Evolutionary conservation across 2,329 filamentous ascomycete species (phyloP).

Genomic region (Westerdykella ornata): DNA sequence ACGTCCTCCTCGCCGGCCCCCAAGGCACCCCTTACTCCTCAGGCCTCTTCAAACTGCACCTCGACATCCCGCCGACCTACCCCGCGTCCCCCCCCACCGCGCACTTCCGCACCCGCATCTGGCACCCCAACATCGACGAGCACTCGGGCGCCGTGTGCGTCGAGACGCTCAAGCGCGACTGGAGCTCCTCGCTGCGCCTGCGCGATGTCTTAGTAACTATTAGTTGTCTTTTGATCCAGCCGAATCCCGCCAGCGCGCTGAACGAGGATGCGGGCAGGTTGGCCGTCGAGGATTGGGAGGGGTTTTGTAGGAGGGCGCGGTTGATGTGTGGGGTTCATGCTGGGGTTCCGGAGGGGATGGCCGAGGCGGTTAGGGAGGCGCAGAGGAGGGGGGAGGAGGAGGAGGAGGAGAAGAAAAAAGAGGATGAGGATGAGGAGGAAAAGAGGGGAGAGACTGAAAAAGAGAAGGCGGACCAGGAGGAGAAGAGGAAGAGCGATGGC

Average conservation of each 20-base stretch:
- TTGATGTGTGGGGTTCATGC: slow-evolving; percentile 59
- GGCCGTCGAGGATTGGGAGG: slow-evolving; percentile 51
- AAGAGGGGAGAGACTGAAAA: slow-evolving; percentile 7
- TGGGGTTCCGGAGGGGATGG: slow-evolving; percentile 44
- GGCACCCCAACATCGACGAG: slow-evolving; percentile 60
- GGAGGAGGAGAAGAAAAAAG: slow-evolving; percentile 8
- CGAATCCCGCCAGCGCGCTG: slow-evolving; percentile 58
- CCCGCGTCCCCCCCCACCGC: slow-evolving; percentile 47
- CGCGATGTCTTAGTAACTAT: slow-evolving; percentile 55
- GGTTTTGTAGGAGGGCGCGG: slow-evolving; percentile 51
- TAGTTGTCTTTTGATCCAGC: slow-evolving; percentile 56
- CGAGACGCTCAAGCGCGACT: slow-evolving; percentile 59
- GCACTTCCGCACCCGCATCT: slow-evolving; percentile 55
- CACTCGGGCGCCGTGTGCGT: slow-evolving; percentile 57
- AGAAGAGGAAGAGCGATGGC: slow-evolving; percentile 2
- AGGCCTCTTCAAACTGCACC: slow-evolving; percentile 54
- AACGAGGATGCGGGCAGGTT: slow-evolving; percentile 56
- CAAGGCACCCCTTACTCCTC: slow-evolving; percentile 53
- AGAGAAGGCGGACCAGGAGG: slow-evolving; percentile 4
- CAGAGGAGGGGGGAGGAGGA: slow-evolving; percentile 50
- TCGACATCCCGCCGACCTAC: slow-evolving; percentile 55
- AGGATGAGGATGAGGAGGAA: slow-evolving; percentile 4
- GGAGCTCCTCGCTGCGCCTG: slow-evolving; percentile 52
- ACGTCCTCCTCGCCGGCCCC: slow-evolving; percentile 54
- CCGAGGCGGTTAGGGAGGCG: slow-evolving; percentile 45